A percentile compares a stretch with the other conserved stretches of the same genome.
These are phyloP conservation scores for Pittosporum tobira DNA, from an alignment of 129 eudicot genomes.

Conservation along the genomic window DNA sequence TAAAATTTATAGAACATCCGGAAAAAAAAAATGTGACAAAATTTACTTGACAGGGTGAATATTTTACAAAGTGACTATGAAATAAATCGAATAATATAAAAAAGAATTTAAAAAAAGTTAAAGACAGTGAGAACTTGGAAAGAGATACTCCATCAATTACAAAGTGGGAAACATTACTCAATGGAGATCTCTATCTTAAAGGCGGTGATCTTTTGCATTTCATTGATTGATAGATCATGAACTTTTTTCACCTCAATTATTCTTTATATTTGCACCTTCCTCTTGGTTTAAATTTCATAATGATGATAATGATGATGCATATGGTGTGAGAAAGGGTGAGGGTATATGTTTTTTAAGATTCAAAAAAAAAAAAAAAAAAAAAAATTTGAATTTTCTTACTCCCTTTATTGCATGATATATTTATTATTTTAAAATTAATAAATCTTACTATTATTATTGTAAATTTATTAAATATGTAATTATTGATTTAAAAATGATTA, in stretches of 20 bases:
- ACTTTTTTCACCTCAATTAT: constrained; percentile 8
- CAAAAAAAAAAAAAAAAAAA: not conserved
- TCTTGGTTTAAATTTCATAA: constrained; percentile 7
- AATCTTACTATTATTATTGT: too few relatives aligned
- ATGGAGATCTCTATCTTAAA: constrained; percentile 19
- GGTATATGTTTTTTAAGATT: not conserved
- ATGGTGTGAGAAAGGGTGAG: not conserved
- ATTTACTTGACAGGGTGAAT: too few relatives aligned
- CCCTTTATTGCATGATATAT: too few relatives aligned
- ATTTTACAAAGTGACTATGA: not conserved
- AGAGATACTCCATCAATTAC: not conserved
- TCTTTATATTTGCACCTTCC: not conserved
- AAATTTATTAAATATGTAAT: too few relatives aligned
- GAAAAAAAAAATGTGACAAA: too few relatives aligned
- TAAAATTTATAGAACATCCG: too few relatives aligned
- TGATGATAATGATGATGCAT: not conserved
- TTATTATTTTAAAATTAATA: too few relatives aligned
- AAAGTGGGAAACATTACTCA: constrained; percentile 20
- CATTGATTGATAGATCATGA: constrained; percentile 23
- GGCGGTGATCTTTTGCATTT: constrained; percentile 20
- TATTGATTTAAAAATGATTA: too few relatives aligned
- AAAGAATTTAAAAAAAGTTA: too few relatives aligned
- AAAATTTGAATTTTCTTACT: not conserved
- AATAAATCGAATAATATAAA: not conserved
- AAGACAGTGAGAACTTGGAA: not conserved